Base-by-base conservation (phyloP, 306 rosid species). In the Medicago ruthenica region DNA sequence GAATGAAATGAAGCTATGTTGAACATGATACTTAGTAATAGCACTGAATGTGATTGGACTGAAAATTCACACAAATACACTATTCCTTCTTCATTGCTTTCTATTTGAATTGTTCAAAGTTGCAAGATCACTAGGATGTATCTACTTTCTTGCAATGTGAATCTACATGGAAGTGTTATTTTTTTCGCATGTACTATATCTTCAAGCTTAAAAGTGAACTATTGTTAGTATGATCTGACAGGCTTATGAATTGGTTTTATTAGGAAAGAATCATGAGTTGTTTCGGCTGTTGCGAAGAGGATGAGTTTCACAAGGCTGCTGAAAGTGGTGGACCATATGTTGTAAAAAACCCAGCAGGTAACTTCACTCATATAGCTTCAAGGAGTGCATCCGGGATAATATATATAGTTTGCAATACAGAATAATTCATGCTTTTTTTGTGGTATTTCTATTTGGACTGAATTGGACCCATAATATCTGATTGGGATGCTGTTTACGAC, bases 251-350 rank as follows among this genome's bases (percentile, higher is more conserved):
- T 77, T 75, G 24, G 21, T 74, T 36, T 72, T 70, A 21, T 53
- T 21, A 51, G 64, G 53, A 81, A 78, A 54, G 82, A 82, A 83
- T 76, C 86, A 91, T 93, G 98, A 86, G 92, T 77, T 91, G 97
- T 87, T 91, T 91, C 71, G 18, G 81, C 77, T 93, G 97, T 86
- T 88, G 96, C 20, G 88, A 77, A 63, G 97, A 93, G 41, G 93
- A 88, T 75, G 92, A 86, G 36, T 71, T 79, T 70, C 84, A 83
- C 65, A 88, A 84, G 80, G 51, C 90, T 40, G 77, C 91, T 31
- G 92, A 91, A 37, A 83, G 73, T 67, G 93, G 97, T 24, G 92
- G 97, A 74, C 79, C 72, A 45, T 90, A 88, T 77, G 76, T 76
- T 21, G 83, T 64, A 15, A 91, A 86, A 86, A 79, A 74, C 16